phyloP scores from a whole-genome alignment of 371 early-diverging fungal genomes.

The Mucor velutinosus region DNA sequence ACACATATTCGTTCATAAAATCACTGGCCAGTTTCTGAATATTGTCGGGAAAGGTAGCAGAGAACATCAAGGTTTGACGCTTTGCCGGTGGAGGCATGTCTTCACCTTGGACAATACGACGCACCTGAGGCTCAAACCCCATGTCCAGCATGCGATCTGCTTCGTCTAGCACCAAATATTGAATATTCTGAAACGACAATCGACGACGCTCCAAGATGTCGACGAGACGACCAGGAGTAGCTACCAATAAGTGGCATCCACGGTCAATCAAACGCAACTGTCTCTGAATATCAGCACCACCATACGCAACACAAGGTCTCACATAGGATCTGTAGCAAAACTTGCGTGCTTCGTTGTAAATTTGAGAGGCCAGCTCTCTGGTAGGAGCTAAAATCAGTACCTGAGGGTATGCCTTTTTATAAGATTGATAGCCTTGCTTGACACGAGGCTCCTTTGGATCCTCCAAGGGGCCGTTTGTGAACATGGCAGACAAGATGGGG shows the following conservation, averaged over 20 bases:
- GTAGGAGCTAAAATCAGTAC: constrained; percentile 52
- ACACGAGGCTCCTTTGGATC: constrained; percentile 30
- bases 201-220: constrained; percentile 94
- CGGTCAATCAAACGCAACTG: constrained; percentile 89
- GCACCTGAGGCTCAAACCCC: constrained; percentile 99
- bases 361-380: constrained; percentile 47
- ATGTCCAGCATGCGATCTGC: constrained; percentile 99
- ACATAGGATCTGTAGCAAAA: constrained; percentile 93
- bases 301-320: constrained; percentile 94
- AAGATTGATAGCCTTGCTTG: constrained; percentile 46
- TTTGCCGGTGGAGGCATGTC: constrained; percentile 88
- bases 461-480: constrained; percentile 71
- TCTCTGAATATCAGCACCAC: constrained; percentile 92
- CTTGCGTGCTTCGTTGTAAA: constrained; percentile 64
- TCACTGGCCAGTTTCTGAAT: constrained; percentile 95
- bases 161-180: constrained; percentile 97
- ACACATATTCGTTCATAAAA: constrained; percentile 92
- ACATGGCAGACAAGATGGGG: constrained; percentile 53
- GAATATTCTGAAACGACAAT: constrained; percentile 77
- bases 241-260: constrained; percentile 97
- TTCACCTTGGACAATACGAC: constrained; percentile 94
- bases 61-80: constrained; percentile 97
- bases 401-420: constrained; percentile 41
- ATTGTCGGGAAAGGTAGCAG: constrained; percentile 96
- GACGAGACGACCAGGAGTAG: constrained; percentile 97